Evolutionary conservation across 2,329 filamentous ascomycete genomes (phyloP), one percentile per base, ranked within the genome.

Genomic region (Alternaria brassicae): DNA sequence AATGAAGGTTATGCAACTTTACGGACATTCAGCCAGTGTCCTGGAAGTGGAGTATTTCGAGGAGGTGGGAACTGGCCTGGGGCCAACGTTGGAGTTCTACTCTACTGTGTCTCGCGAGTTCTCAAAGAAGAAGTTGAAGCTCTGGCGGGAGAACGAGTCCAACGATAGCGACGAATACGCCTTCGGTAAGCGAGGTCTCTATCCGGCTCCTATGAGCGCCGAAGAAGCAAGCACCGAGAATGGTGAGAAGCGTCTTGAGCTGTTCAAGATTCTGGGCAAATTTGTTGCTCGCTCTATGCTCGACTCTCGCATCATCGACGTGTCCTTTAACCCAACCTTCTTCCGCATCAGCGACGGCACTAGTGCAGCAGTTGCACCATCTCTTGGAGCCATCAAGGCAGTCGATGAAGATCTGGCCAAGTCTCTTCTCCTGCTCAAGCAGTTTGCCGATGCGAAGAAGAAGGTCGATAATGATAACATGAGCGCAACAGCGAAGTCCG

Each of bases 11-110:
- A 98, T 99, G 94, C 94, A 99, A 70, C 86, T 98, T 3, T 99
- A 99, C 71, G 95, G 95, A 0, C 92, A 92, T n/a, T 96, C 94
- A 1, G 92, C 96, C 59, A 98, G 94, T 75, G 91, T 98, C 27
- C 81, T 99, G 0, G 95, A 99, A 74, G 94, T 99, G 2, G 96
- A 99, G 73, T 99, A 99, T 73, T 99, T 99, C 68, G 95, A 98
- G 72, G 95, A 99, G 79, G 95, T 99, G 21, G 95, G 95, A 56
- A 99, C 96, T 23, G 95, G 95, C 45, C 84, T 99, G 44, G 95
- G 95, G 0, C 95, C 95, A 4, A 99, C 95, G 0, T 85, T 99
- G 13, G 95, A 99, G 75, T 99, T 99, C 77, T 99, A 99, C 79
- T 97, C 95, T 0, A 96, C 92, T 0, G 94, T 98, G 1, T 99